Evolutionary conservation across 768 basidiomycete genomes (phyloP), one percentile per base, ranked within the genome.

Genomic region (Russula earlei): DNA sequence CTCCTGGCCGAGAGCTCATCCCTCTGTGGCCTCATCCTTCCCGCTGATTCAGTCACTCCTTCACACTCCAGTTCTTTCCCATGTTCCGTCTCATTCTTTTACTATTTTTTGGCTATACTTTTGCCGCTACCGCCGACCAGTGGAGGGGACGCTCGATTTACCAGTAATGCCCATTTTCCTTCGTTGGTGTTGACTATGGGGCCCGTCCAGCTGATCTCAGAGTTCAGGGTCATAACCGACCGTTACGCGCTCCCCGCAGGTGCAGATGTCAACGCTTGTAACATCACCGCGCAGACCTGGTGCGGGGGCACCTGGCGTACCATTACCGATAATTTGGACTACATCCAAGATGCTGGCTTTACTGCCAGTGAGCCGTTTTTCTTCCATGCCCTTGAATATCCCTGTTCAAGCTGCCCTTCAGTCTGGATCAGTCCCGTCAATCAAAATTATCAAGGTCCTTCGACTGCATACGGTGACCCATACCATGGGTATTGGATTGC

Each of bases 241-340:
- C 83, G 89, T 40, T 92, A 80, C 66, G 86, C 88, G 17, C 75
- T 87, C 11, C 79, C 83, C 9, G 64, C 72, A 0, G 78, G 77
- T n/a, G 71, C 79, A 1, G 71, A 77, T 65, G 68, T 70, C 33
- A 76, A 70, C 55, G 65, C 73, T 48, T 90, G 87, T 66, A 74
- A 85, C 63, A 76, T 80, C 5, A 72, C 67, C 25, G 66, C 74
- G 20, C 84, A 81, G 65, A 84, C 83, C 0, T 89, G 81, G 75
- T 92, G 89, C 58, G 90, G 90, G n/a, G 88, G 90, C 5, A 88
- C 83, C n/a, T 91, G 87, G 86, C 81, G 78, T 50, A 74, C 80
- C 9, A 79, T 91, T 60, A 78, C 74, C 55, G 73, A 80, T 60
- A 85, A 89, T 66, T 74, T 92, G n/a, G 88, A 91, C 67, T 94